phyloP scores from a whole-genome alignment of 2,329 filamentous ascomycete genomes.

The Ophiostoma montium region DNA sequence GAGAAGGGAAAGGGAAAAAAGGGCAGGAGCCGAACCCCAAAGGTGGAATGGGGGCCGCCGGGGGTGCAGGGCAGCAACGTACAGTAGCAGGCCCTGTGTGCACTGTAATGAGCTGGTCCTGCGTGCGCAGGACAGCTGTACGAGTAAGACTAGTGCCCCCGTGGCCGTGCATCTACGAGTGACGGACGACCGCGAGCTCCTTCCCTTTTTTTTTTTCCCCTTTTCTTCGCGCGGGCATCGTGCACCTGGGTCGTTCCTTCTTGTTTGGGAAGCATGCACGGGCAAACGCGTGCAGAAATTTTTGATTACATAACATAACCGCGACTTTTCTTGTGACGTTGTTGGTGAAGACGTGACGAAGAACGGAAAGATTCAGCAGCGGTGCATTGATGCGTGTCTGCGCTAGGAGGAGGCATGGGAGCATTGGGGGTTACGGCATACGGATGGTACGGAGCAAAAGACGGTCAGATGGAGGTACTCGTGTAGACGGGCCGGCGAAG shows the following conservation, averaged over 20 bases:
- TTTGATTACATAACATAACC: no score
- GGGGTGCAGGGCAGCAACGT: not conserved
- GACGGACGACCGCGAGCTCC: not conserved
- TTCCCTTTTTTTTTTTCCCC: not conserved
- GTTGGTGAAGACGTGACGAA: no score
- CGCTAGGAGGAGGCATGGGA: no score
- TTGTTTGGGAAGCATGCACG: not conserved
- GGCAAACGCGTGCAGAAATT: no score
- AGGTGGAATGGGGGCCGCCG: not conserved
- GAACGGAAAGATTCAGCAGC: no score
- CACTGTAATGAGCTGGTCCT: not conserved
- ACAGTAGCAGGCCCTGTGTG: not conserved
- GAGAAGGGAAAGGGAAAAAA: not conserved
- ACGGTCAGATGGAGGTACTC: no score
- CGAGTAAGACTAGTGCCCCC: not conserved
- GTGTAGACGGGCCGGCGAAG: no score
- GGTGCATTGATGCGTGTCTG: no score
- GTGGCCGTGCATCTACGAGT: not conserved
- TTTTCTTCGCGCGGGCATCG: not conserved
- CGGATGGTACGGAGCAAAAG: no score
- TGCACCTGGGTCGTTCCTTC: conserved; percentile 1
- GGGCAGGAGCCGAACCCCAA: not conserved
- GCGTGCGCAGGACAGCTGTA: not conserved
- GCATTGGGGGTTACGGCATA: no score
- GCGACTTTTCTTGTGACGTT: no score